Conservation (phyloP, 169 alveolate genomes). For the Eimeria tenella region DNA sequence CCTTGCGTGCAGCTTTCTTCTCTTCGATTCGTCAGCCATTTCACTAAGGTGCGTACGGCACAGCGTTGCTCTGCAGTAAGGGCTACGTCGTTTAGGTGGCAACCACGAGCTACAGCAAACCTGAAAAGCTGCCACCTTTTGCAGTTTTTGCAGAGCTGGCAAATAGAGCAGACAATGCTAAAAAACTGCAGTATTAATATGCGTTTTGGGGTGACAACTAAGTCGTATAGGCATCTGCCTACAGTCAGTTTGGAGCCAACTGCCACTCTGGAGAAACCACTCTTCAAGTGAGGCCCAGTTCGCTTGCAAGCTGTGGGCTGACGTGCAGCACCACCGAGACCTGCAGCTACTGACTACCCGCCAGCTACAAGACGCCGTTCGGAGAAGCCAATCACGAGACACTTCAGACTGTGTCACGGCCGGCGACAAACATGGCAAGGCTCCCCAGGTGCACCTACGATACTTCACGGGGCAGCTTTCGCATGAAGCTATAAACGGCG, state of each 20-base stretch:
- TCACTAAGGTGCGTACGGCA: constrained; percentile 25
- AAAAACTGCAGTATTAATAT: too few species aligned
- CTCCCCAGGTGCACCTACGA: constrained; percentile 62
- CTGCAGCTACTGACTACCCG: constrained; percentile 68
- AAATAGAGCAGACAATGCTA: too few species aligned
- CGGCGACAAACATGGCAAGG: constrained; percentile 11
- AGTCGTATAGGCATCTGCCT: too few species aligned
- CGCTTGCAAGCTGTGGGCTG: constrained; percentile 44
- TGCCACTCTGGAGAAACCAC: constrained; percentile 15
- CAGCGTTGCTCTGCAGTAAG: too few species aligned
- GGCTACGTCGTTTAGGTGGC: not conserved
- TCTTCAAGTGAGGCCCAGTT: constrained; percentile 8
- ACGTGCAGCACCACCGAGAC: constrained; percentile 73
- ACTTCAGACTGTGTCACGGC: not conserved
- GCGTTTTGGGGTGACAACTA: too few species aligned
- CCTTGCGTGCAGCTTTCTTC: constrained; percentile 32
- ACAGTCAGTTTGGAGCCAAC: not conserved
- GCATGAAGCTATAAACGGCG: constrained; percentile 67
- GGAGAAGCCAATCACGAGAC: not conserved
- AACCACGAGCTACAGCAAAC: not conserved
- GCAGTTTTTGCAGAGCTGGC: too few species aligned
- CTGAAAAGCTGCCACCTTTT: not conserved
- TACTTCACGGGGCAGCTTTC: constrained; percentile 73
- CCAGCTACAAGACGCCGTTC: constrained; percentile 45
- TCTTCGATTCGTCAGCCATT: constrained; percentile 60